Evolutionary conservation across 2,329 filamentous ascomycete genomes (phyloP).

Genomic region (Zymoseptoria ardabiliae): DNA sequence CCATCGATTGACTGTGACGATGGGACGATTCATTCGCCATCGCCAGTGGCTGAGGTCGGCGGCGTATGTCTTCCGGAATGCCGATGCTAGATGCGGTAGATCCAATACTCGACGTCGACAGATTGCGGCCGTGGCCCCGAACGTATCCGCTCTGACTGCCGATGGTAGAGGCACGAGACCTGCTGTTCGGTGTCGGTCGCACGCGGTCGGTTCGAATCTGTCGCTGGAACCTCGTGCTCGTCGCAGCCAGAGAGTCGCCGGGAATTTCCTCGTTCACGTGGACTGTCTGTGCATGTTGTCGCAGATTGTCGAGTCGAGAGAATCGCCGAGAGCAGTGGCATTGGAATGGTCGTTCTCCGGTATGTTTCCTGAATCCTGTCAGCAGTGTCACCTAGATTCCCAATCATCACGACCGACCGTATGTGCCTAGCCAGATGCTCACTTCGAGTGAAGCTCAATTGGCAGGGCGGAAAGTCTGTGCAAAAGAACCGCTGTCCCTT

Average conservation of each 20-base stretch:
- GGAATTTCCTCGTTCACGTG: slow-evolving; percentile 98
- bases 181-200: slow-evolving; percentile 56
- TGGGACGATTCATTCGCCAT: slow-evolving; percentile 63
- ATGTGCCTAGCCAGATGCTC: slow-evolving; percentile 95
- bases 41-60: slow-evolving; percentile 71
- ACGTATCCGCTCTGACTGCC: slow-evolving; percentile 58
- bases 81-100: slow-evolving; percentile 65
- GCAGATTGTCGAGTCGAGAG: slow-evolving; percentile 86
- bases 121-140: slow-evolving; percentile 73
- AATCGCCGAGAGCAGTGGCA: slow-evolving; percentile 93
- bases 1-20: slow-evolving; percentile 57
- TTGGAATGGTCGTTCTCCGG: slow-evolving; percentile 90
- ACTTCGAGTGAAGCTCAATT: slow-evolving; percentile 87
- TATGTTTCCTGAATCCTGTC: slow-evolving; percentile 67
- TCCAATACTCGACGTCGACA: slow-evolving; percentile 80
- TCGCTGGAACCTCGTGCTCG: slow-evolving; percentile 82
- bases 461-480: slow-evolving; percentile 88
- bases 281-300: slow-evolving; percentile 95
- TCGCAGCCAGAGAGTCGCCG: slow-evolving; percentile 83
- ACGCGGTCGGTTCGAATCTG: slow-evolving; percentile 85
- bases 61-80: slow-evolving; percentile 58
- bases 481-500: slow-evolving; percentile 96
- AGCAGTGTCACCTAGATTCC: slow-evolving; percentile 13
- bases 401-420: slow-evolving; percentile 49
- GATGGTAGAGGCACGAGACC: slow-evolving; percentile 69